Base-by-base conservation (phyloP, 495 filamentous ascomycete species). In the Hypoxylon lenormandii region DNA sequence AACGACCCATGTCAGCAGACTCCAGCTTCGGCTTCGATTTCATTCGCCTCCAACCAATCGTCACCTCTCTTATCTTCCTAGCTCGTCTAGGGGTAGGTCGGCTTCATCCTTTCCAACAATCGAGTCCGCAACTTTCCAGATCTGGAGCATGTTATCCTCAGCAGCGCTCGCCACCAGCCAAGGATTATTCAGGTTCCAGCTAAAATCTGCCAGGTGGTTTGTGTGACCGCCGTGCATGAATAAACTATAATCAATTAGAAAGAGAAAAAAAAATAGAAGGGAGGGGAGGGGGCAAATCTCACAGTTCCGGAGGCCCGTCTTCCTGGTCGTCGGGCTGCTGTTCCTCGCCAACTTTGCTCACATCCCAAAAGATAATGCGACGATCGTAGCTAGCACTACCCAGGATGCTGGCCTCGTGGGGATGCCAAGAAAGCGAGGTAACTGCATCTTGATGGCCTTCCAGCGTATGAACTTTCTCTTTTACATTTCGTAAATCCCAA, bases 181-280 rank as follows among this genome's bases (percentile, higher is more conserved):
- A 11, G 93, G 93, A 72, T 97, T 91, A 72, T 93, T 97, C 61
- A 88, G 85, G 76, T 98, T 99, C 94, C 94, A 99, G 81, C 89
- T 93, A 71, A 99, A 98, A 78, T 99, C 96, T 8, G 91, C 91
- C 40, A 99, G 88, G 56, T 94, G 90, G 76, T 97, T 97, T 13
- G 94, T 99, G 80, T 98, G 96, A 19, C 96, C 96, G 61, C 95
- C 96, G 71, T 99, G 96, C 95, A 99, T 99, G 77, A 99, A 99
- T 12, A 97, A 81, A 47, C 91, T 92, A 66, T 7, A 12, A 53
- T 19, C 12, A 23, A 53, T 76, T 73, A 80, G 75, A 43, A 57
- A 64, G 23, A 59, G 21, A 30, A 33, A n/a, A n/a, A n/a, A n/a
- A n/a, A n/a, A 33, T 38, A 23, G 5, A 40, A 5, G 38, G 7